Conservation (phyloP, 768 basidiomycete species). For the Macrolepiota fuliginosa region DNA sequence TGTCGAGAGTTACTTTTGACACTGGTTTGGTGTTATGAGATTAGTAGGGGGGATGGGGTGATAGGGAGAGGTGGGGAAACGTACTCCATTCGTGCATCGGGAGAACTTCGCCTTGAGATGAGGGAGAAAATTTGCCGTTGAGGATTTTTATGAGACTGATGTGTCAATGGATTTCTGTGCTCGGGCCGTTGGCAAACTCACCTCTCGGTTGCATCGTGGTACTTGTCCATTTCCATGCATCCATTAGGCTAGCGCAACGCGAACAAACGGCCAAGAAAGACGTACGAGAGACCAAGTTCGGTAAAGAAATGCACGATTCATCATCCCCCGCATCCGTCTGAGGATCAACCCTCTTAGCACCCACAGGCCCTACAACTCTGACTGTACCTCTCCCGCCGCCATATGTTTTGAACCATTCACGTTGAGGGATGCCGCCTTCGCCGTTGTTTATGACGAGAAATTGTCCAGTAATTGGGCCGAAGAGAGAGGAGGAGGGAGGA, state of each 20-base stretch:
- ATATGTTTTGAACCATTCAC: slow-evolving; percentile 39
- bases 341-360: slow-evolving; percentile 40
- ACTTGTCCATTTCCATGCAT: slow-evolving; percentile 44
- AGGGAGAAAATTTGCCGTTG: slow-evolving; percentile 26
- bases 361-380: slow-evolving; percentile 39
- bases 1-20: no score
- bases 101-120: no score
- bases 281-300: slow-evolving; percentile 21
- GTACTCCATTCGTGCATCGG: slow-evolving; percentile 48
- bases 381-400: slow-evolving; percentile 29
- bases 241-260: neutral
- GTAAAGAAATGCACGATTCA: slow-evolving; percentile 47
- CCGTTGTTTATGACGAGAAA: slow-evolving; percentile 33
- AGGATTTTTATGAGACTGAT: slow-evolving; percentile 32
- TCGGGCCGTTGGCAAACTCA: slow-evolving; percentile 16
- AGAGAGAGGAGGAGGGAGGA: neutral
- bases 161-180: neutral
- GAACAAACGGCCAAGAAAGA: neutral
- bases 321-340: slow-evolving; percentile 39
- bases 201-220: slow-evolving; percentile 45
- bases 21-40: no score
- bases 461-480: slow-evolving; percentile 26
- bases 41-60: no score
- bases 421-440: slow-evolving; percentile 40
- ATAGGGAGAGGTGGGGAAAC: slow-evolving; percentile 18